A percentile compares a stretch with the other conserved stretches of the same genome.
These are phyloP conservation scores for Dichotomocladium elegans DNA, from an alignment of 371 early-diverging fungal genomes.

Conservation along the genomic window DNA sequence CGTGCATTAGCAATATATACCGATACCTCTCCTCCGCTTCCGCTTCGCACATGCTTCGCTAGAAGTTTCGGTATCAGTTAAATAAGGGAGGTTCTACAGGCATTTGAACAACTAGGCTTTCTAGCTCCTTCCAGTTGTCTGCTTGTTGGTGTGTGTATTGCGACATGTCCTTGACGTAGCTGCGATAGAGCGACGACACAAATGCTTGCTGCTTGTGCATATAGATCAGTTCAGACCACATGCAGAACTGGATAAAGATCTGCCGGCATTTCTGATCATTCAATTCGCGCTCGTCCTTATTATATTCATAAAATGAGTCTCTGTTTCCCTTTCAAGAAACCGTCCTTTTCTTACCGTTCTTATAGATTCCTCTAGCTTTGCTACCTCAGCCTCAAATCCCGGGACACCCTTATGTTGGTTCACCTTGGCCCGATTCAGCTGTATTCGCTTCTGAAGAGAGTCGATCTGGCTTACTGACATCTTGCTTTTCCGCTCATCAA, in stretches of 20 bases:
- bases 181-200: conserved; percentile 61
- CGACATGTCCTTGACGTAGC: conserved; percentile 55
- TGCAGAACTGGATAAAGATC: conserved; percentile 35
- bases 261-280: conserved; percentile 44
- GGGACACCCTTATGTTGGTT: conserved; percentile 43
- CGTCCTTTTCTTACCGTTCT: conserved; percentile 23
- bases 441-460: conserved; percentile 26
- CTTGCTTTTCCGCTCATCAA: conserved; percentile 27
- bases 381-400: conserved; percentile 41
- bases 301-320: conserved; percentile 23
- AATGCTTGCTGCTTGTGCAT: conserved; percentile 51
- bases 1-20: no score
- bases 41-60: no score
- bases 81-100: conserved; percentile 42
- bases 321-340: no score
- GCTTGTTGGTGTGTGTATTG: conserved; percentile 48
- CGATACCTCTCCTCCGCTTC: no score
- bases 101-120: conserved; percentile 40
- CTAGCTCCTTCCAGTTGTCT: conserved; percentile 62
- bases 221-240: conserved; percentile 42
- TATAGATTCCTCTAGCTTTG: conserved; percentile 29
- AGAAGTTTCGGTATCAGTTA: conserved; percentile 24
- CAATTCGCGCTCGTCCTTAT: conserved; percentile 95
- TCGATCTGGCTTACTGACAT: conserved; percentile 37
- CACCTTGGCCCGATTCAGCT: conserved; percentile 28